Evolutionary conservation across 805 yeast genomes (phyloP), one percentile per base, ranked within the genome.

Genomic region (Naumovozyma castellii): DNA sequence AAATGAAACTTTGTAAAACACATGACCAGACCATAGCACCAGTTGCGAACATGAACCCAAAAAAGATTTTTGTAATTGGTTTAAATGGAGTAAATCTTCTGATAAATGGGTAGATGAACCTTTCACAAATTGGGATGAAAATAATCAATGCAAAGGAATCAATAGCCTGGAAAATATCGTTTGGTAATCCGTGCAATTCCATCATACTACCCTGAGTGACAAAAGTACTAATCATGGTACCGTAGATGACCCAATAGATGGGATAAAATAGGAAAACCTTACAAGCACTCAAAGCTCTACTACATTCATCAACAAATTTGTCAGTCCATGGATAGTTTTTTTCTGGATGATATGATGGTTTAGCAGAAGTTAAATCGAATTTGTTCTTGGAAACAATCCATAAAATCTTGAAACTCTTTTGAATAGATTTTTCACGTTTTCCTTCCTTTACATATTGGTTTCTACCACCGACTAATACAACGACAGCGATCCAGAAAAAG

Each of bases 101-200:
- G 45, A 76, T 59, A 31, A 57, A 43, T 35, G 82, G 82, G 61
- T 73, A 83, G 12, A 80, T 42, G n/a, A 68, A 50, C 43, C 69
- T 61, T 59, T 83, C 85, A 61, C 72, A 71, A 49, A 83, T 67
- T 43, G 94, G 94, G 47, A 84, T 80, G 59, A 81, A 78, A n/a
- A 84, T 66, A 49, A 84, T 80, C 50, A 84, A 72, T 31, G 85
- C 79, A 50, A 84, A 65, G 20, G 92, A 82, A 61, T 84, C 81
- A 50, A 84, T 73, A 54, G 77, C 80, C 62, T 78, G 81, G 67
- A 83, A 72, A 51, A 83, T 68, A 68, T 83, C 94, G 57, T 84
- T 84, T 48, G 94, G 92, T 50, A 83, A 69, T 32, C 84, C 83
- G 57, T 83, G 86, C 40, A 73, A 66, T 51, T 80, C 75, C 84